Evolutionary conservation across 768 basidiomycete species (phyloP).

Genomic region (Kwoniella botswanensis): DNA sequence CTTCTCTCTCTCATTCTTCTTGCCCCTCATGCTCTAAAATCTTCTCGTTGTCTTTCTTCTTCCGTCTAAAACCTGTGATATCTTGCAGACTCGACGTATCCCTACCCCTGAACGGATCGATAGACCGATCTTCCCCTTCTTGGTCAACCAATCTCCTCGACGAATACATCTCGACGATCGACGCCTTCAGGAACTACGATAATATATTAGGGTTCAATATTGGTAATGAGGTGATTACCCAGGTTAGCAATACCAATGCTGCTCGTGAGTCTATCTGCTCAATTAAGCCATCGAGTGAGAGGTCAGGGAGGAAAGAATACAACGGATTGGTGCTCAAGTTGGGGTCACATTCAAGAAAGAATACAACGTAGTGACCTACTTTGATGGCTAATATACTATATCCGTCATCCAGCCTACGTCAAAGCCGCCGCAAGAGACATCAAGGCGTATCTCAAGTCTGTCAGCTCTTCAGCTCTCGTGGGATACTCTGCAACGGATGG

Average conservation of each 20-base stretch:
- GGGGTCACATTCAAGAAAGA: too few species aligned
- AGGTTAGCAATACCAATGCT: conserved; percentile 64
- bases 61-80: conserved; percentile 1
- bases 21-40: conserved; percentile 6
- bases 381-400: background rate
- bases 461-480: conserved; percentile 68
- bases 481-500: conserved; percentile 88
- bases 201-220: conserved; percentile 89
- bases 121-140: conserved; percentile 69
- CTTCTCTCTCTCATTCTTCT: conserved; percentile 2
- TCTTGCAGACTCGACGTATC: conserved; percentile 77
- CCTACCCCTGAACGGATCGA: conserved; percentile 79
- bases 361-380: background rate
- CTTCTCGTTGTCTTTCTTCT: background rate
- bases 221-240: conserved; percentile 79
- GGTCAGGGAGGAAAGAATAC: too few species aligned
- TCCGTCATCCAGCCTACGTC: conserved; percentile 67
- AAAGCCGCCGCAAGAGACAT: conserved; percentile 90
- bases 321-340: too few species aligned
- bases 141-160: conserved; percentile 84
- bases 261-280: conserved; percentile 59
- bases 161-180: conserved; percentile 76
- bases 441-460: conserved; percentile 77
- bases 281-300: background rate
- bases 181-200: conserved; percentile 79